Conservation (phyloP, 192 early-diverging fungal genomes). For the Podila epicladia region DNA sequence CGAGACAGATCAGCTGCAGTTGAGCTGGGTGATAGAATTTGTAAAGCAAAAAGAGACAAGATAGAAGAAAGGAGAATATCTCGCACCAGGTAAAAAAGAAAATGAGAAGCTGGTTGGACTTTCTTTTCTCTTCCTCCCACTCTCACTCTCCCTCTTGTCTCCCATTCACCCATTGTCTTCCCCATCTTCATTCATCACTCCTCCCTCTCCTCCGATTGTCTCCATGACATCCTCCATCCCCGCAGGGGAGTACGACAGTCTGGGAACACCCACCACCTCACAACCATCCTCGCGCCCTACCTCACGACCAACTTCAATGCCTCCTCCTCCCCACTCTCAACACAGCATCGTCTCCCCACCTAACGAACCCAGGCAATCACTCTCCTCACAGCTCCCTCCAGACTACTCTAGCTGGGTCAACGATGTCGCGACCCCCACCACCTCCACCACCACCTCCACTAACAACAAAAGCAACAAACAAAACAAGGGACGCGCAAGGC, state of each 20-base stretch:
- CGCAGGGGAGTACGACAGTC: not conserved
- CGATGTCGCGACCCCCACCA: slow-evolving; percentile 11
- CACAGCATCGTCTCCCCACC: slow-evolving; percentile 17
- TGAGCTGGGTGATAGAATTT: too few relatives aligned
- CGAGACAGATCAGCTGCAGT: slow-evolving; percentile 1
- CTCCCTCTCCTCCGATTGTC: slow-evolving; percentile 1
- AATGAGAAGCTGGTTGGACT: not conserved
- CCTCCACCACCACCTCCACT: too few relatives aligned
- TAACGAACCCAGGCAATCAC: slow-evolving; percentile 40
- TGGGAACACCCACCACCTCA: not conserved
- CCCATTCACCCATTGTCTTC: not conserved
- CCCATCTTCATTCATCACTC: not conserved
- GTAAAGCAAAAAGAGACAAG: not conserved
- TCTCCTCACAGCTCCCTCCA: slow-evolving; percentile 30
- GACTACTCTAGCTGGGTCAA: slow-evolving; percentile 43
- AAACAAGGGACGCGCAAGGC: slow-evolving; percentile 16
- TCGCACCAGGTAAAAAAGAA: not conserved
- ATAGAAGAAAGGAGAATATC: not conserved
- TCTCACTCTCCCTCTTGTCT: not conserved
- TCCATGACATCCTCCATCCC: not conserved
- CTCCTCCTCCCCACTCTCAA: not conserved
- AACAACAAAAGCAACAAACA: not conserved
- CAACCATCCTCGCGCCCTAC: not conserved
- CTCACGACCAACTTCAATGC: not conserved
- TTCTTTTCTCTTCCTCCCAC: not conserved